A percentile compares a stretch with the other conserved stretches of the same genome.
Evolutionary conservation across 164 flowering plant species (phyloP).

Genomic region (Magnolia changhungtana): DNA sequence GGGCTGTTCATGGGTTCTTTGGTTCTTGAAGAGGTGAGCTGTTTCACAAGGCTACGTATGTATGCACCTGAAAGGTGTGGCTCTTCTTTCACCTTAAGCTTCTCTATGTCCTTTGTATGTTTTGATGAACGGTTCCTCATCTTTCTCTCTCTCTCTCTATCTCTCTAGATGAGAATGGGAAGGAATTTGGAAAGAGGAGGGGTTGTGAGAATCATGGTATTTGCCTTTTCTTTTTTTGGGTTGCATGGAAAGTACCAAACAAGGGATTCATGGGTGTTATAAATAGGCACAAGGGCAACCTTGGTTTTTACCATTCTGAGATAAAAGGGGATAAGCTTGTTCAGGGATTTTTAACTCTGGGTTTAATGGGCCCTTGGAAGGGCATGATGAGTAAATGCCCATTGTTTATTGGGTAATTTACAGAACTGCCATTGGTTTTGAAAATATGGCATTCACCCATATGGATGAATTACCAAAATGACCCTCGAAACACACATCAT

Average conservation of each 20-base stretch:
- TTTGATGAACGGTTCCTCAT: conserved; percentile 33
- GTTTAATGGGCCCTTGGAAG: conserved; percentile 27
- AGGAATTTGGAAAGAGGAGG: conserved; percentile 8
- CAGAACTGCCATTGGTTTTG: not conserved
- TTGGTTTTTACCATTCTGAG: conserved; percentile 25
- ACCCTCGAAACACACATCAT: not conserved
- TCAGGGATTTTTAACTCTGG: conserved; percentile 11
- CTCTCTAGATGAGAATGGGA: conserved; percentile 10
- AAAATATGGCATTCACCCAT: not conserved
- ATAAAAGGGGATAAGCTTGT: conserved; percentile 21
- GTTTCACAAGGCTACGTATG: conserved; percentile 82
- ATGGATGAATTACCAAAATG: not conserved
- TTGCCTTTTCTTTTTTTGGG: conserved; percentile 14
- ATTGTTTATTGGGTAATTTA: not conserved
- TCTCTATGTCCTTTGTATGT: conserved; percentile 7
- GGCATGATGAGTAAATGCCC: not conserved
- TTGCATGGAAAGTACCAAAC: conserved; percentile 28
- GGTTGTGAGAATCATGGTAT: conserved; percentile 20
- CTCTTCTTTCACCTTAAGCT: conserved; percentile 6
- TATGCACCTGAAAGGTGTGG: conserved; percentile 50
- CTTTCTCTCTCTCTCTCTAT: conserved; percentile 3
- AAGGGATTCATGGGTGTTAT: conserved; percentile 27
- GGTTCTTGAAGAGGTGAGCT: conserved; percentile 63
- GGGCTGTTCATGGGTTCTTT: conserved; percentile 40
- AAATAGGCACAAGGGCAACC: conserved; percentile 33